phyloP scores from a whole-genome alignment of 139 green algal species.

The Dunaliella primolecta region DNA sequence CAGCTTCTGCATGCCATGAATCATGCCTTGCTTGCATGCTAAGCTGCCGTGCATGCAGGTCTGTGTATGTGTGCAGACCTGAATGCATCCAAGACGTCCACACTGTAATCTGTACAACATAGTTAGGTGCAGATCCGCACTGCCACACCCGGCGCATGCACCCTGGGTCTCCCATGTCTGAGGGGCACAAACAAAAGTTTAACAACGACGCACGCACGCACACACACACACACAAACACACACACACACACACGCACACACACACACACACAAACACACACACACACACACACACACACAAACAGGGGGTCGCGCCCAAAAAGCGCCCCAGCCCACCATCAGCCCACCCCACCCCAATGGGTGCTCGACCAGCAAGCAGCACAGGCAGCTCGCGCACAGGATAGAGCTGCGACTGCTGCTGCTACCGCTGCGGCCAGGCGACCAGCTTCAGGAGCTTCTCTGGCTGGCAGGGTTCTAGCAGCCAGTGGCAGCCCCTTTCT shows the following conservation, averaged over 20 bases:
- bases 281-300: constrained; percentile 12
- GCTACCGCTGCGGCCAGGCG: not conserved
- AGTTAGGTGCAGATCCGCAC: no score
- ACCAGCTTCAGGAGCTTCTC: not conserved
- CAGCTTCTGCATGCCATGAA: no score
- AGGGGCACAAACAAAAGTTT: no score
- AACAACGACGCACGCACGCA: no score
- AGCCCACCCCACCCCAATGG: not conserved
- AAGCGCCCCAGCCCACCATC: not conserved
- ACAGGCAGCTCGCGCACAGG: not conserved
- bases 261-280: constrained; percentile 7
- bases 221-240: no score
- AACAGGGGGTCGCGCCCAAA: not conserved
- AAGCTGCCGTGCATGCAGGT: no score
- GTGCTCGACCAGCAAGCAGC: not conserved
- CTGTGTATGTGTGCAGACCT: no score
- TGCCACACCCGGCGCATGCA: no score
- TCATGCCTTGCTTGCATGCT: no score
- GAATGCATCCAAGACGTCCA: no score
- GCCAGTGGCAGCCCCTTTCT: not conserved
- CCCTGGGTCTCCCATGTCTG: no score
- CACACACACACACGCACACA: constrained; percentile 6
- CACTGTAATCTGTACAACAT: no score
- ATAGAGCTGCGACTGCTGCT: not conserved
- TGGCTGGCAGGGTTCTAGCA: not conserved